These are phyloP conservation scores for Pseudogymnoascus destructans DNA, from an alignment of 2,329 filamentous ascomycete genomes.

Conservation along the genomic window DNA sequence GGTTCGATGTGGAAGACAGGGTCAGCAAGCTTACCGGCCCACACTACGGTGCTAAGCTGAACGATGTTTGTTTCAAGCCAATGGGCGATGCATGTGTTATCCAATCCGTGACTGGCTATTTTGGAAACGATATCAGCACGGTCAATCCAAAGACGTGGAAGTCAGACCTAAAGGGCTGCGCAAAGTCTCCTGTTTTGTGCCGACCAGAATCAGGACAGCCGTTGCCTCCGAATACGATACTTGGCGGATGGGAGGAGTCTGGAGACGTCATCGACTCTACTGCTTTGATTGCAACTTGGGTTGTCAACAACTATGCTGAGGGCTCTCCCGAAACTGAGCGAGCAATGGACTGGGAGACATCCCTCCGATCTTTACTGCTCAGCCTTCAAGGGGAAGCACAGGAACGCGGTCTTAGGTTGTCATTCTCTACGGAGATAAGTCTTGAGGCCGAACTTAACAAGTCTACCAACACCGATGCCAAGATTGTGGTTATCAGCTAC, in stretches of 20 bases:
- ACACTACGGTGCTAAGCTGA: constrained; percentile 53
- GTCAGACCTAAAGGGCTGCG: constrained; percentile 57
- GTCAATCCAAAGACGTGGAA: constrained; percentile 58
- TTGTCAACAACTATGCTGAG: constrained; percentile 74
- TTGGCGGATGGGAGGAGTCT: constrained; percentile 63
- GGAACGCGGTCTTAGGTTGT: constrained; percentile 68
- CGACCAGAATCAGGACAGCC: constrained; percentile 83
- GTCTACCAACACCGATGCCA: constrained; percentile 94
- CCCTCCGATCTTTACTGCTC: constrained; percentile 59
- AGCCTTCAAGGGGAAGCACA: constrained; percentile 69
- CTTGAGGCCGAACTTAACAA: constrained; percentile 94
- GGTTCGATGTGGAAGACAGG: constrained; percentile 77
- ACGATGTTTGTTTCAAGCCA: constrained; percentile 90
- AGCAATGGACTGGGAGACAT: constrained; percentile 82
- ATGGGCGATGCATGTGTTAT: constrained; percentile 80
- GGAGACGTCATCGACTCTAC: constrained; percentile 57
- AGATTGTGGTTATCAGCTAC: constrained; percentile 93
- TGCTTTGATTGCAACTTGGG: constrained; percentile 86
- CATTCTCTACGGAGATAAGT: constrained; percentile 91
- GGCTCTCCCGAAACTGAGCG: constrained; percentile 54
- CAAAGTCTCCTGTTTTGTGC: constrained; percentile 68
- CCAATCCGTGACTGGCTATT: constrained; percentile 86
- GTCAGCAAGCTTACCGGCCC: constrained; percentile 60
- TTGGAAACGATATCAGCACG: constrained; percentile 51
- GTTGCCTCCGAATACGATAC: constrained; percentile 68